These are phyloP conservation scores for Diaporthe helianthi DNA, from an alignment of 2,329 filamentous ascomycete species.

Conservation along the genomic window DNA sequence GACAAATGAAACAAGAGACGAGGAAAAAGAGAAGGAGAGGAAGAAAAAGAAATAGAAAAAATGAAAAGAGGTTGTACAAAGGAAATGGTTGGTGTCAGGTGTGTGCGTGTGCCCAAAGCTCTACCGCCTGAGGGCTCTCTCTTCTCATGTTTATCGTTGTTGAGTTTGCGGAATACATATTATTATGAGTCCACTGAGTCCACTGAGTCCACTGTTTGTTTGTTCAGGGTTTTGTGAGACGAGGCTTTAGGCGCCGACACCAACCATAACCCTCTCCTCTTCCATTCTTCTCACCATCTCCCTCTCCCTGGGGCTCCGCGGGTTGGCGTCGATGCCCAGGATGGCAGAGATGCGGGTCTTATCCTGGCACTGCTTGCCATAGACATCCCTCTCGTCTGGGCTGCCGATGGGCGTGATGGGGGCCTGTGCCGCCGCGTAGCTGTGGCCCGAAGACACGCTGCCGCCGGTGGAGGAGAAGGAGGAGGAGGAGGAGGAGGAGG, in stretches of 20 bases:
- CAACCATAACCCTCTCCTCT: constrained; percentile 51
- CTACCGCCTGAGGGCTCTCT: constrained; percentile 28
- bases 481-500: no score
- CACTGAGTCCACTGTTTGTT: no score
- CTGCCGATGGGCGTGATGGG: constrained; percentile 63
- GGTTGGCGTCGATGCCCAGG: constrained; percentile 65
- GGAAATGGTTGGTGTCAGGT: constrained; percentile 23
- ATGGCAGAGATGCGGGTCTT: constrained; percentile 70
- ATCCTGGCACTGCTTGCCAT: constrained; percentile 51
- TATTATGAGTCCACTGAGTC: neutral
- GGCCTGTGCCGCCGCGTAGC: constrained; percentile 45
- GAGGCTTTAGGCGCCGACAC: constrained; percentile 42
- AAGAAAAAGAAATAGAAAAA: neutral
- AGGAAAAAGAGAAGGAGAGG: neutral
- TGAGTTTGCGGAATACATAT: neutral
- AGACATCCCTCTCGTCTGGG: constrained; percentile 55
- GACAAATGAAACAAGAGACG: neutral
- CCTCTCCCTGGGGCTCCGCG: constrained; percentile 62
- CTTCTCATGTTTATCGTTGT: neutral
- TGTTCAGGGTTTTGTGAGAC: neutral
- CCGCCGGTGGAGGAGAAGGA: constrained; percentile 34
- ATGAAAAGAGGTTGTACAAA: neutral
- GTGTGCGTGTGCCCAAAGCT: constrained; percentile 22
- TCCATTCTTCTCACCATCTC: constrained; percentile 64
- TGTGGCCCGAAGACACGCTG: constrained; percentile 39